Evolutionary conservation across 2,329 filamentous ascomycete genomes (phyloP).

Genomic region (Sarocladiaceae sp.): DNA sequence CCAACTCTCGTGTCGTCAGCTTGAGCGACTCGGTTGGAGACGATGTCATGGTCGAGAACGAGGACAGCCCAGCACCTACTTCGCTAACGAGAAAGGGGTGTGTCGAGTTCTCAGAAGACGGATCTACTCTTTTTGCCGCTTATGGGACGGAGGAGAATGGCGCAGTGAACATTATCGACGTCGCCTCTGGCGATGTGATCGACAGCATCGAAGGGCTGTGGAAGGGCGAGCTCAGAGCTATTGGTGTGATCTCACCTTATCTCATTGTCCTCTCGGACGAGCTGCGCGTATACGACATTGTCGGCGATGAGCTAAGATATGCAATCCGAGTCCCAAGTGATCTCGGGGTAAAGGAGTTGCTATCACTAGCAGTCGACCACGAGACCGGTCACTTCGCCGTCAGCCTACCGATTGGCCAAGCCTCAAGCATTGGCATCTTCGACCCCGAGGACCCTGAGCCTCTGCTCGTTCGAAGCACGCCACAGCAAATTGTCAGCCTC

Average conservation of each 20-base stretch:
- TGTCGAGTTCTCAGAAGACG: slow-evolving; percentile 76
- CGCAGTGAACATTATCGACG: slow-evolving; percentile 70
- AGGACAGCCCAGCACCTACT: slow-evolving; percentile 14
- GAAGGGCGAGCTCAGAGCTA: slow-evolving; percentile 56
- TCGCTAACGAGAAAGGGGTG: slow-evolving; percentile 45
- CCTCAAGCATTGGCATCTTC: slow-evolving; percentile 61
- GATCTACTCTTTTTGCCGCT: slow-evolving; percentile 71
- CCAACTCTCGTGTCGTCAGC: slow-evolving; percentile 53
- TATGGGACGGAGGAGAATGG: slow-evolving; percentile 49
- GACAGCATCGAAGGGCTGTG: slow-evolving; percentile 63
- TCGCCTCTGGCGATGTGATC: slow-evolving; percentile 58
- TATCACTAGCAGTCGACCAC: slow-evolving; percentile 66
- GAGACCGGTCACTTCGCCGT: slow-evolving; percentile 61
- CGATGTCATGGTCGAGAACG: slow-evolving; percentile 23
- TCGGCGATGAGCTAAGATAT: slow-evolving; percentile 68
- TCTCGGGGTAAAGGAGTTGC: slow-evolving; percentile 34
- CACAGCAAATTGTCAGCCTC: slow-evolving; percentile 58
- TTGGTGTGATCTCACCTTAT: slow-evolving; percentile 66
- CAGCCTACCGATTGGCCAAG: slow-evolving; percentile 40
- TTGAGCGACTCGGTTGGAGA: slow-evolving; percentile 46
- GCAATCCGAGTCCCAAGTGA: slow-evolving; percentile 49
- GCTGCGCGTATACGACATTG: slow-evolving; percentile 76
- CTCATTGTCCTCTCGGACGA: slow-evolving; percentile 69
- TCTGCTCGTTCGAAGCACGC: slow-evolving; percentile 50
- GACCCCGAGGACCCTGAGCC: slow-evolving; percentile 52